These are phyloP conservation scores for Lasiosphaeriaceae sp. DNA, from an alignment of 495 filamentous ascomycete genomes.

Conservation along the genomic window DNA sequence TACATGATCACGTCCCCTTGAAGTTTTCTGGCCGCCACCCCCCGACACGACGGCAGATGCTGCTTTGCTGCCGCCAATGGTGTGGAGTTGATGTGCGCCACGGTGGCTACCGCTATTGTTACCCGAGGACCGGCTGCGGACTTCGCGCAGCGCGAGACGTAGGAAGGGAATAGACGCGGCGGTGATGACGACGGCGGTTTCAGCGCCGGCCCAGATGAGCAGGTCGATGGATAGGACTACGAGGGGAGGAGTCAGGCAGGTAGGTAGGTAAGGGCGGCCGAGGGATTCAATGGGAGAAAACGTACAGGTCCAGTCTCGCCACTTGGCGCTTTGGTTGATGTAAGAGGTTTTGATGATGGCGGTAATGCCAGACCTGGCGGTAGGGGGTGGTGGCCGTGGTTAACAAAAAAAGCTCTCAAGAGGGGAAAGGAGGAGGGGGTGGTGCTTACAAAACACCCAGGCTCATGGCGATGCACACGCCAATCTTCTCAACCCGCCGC, in stretches of 20 bases:
- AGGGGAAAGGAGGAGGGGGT: not conserved
- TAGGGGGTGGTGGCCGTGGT: not conserved
- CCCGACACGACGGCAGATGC: not conserved
- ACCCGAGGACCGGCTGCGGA: not conserved
- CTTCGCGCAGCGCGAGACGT: not conserved
- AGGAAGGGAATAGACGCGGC: not conserved
- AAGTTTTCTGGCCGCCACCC: not conserved
- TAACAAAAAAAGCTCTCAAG: not conserved
- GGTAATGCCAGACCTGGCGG: not conserved
- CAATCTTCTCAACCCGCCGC: slow-evolving; percentile 20
- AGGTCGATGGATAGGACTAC: not conserved
- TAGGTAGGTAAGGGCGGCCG: too few species aligned
- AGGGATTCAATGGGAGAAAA: not conserved
- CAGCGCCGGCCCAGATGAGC: not conserved
- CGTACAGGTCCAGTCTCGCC: not conserved
- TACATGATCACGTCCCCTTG: too few species aligned
- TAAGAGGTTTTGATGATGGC: not conserved
- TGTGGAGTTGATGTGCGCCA: not conserved
- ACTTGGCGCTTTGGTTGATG: not conserved
- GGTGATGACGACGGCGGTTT: not conserved
- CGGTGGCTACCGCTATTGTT: not conserved
- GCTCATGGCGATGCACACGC: slow-evolving; percentile 20
- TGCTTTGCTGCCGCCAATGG: not conserved
- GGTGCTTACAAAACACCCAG: slow-evolving; percentile 17
- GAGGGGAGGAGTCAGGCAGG: not conserved